Evolutionary conservation across 495 filamentous ascomycete species (phyloP).

Genomic region (Aspergillus funiculosus): DNA sequence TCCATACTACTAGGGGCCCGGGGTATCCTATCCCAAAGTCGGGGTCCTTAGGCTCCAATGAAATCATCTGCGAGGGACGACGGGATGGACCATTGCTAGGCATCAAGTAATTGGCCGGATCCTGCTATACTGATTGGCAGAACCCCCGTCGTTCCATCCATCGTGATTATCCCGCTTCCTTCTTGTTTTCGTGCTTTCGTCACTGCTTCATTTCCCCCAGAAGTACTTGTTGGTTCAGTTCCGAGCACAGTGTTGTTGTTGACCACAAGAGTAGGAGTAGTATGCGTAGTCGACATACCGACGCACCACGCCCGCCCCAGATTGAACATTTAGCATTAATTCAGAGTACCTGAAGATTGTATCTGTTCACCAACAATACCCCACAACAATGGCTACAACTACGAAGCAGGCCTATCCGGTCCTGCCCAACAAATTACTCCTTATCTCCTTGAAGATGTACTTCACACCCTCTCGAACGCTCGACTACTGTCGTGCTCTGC

Average conservation of each 20-base stretch:
- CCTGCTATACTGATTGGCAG: conserved; percentile 7
- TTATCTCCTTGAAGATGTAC: conserved; percentile 82
- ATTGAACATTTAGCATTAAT: no score
- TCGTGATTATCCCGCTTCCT: no score
- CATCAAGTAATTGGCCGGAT: background rate
- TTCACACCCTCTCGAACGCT: conserved; percentile 61
- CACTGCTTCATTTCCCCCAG: background rate
- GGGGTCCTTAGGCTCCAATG: conserved; percentile 4
- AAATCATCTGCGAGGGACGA: background rate
- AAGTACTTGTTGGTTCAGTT: background rate
- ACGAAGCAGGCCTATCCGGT: conserved; percentile 30
- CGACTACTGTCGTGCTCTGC: conserved; percentile 54
- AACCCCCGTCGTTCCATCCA: background rate
- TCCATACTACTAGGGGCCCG: no score
- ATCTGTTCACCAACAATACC: no score
- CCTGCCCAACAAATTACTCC: conserved; percentile 61
- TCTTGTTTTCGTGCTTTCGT: conserved; percentile 4
- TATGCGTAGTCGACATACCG: background rate
- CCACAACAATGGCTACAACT: conserved; percentile 15
- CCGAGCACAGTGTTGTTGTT: background rate
- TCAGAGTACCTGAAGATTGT: background rate
- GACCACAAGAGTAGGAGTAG: background rate
- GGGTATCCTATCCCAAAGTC: background rate
- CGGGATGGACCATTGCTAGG: background rate
- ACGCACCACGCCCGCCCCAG: no score